These are phyloP conservation scores for Theileria parva DNA, from an alignment of 169 alveolate genomes.

Conservation along the genomic window DNA sequence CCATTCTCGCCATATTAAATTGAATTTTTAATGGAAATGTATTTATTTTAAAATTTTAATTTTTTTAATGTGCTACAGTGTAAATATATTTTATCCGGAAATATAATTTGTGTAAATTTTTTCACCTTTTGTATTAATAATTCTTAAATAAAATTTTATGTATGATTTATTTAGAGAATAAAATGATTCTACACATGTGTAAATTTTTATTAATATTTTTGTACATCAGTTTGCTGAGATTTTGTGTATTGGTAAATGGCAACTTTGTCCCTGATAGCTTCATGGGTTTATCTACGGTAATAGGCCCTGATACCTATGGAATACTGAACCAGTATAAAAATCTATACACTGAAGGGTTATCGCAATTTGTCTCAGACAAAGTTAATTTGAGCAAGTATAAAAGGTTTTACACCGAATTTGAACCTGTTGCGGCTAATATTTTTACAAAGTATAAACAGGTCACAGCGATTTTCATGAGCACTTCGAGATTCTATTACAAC, in stretches of 20 bases:
- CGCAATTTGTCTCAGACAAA: not conserved
- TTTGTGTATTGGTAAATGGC: not conserved
- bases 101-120: not conserved
- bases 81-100: not conserved
- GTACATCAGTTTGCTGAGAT: not conserved
- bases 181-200: not conserved
- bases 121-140: not conserved
- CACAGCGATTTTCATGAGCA: constrained; percentile 62
- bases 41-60: too few relatives aligned
- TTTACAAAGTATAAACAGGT: constrained; percentile 62
- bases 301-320: constrained; percentile 67
- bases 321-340: constrained; percentile 23
- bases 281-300: constrained; percentile 34
- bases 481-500: constrained; percentile 75
- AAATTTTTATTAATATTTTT: not conserved
- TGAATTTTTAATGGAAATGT: too few relatives aligned
- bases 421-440: constrained; percentile 5
- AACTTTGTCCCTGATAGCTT: not conserved
- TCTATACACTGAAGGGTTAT: not conserved
- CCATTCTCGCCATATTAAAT: constrained; percentile 6
- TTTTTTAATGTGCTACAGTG: not conserved
- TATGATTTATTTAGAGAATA: not conserved
- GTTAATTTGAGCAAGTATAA: constrained; percentile 20
- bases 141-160: not conserved
- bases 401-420: not conserved